These are phyloP conservation scores for Asterophora parasitica DNA, from an alignment of 768 basidiomycete genomes.

Conservation along the genomic window DNA sequence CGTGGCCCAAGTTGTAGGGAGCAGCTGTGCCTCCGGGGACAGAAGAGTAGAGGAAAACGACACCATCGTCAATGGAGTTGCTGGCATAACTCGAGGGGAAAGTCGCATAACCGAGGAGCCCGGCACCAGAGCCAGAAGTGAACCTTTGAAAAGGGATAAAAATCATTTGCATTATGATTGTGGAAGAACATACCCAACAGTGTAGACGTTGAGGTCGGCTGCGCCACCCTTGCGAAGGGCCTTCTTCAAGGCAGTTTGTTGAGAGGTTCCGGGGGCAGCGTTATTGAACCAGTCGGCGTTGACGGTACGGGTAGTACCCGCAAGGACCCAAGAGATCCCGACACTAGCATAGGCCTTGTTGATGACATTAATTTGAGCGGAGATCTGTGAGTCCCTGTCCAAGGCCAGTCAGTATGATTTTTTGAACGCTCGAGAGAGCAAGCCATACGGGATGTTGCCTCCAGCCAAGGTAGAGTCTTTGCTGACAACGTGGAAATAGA, in stretches of 20 bases:
- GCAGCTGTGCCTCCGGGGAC: constrained; percentile 38
- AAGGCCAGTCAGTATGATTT: background rate
- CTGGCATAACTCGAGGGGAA: constrained; percentile 42
- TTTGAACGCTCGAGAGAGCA: background rate
- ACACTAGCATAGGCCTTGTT: constrained; percentile 35
- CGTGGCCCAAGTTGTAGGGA: constrained; percentile 40
- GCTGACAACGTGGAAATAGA: constrained; percentile 38
- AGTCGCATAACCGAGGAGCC: constrained; percentile 51
- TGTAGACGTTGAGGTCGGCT: constrained; percentile 44
- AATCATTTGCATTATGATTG: background rate
- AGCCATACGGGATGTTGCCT: constrained; percentile 42
- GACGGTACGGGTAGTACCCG: constrained; percentile 36
- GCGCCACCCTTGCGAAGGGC: constrained; percentile 37
- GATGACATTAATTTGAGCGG: constrained; percentile 33
- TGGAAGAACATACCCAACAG: constrained; percentile 37
- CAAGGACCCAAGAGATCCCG: constrained; percentile 37
- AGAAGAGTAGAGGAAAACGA: constrained; percentile 38
- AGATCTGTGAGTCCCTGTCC: constrained; percentile 32
- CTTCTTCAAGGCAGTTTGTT: constrained; percentile 46
- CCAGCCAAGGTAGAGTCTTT: constrained; percentile 26
- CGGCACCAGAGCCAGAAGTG: constrained; percentile 30
- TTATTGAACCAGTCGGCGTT: constrained; percentile 46
- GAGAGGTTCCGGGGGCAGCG: constrained; percentile 28
- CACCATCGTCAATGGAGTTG: constrained; percentile 44
- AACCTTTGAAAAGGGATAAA: constrained; percentile 27